Percentiles rank a stretch among this genome's conserved stretches.
phyloP scores from a whole-genome alignment of 2,329 filamentous ascomycete genomes.

The Monosporascus sp. region DNA sequence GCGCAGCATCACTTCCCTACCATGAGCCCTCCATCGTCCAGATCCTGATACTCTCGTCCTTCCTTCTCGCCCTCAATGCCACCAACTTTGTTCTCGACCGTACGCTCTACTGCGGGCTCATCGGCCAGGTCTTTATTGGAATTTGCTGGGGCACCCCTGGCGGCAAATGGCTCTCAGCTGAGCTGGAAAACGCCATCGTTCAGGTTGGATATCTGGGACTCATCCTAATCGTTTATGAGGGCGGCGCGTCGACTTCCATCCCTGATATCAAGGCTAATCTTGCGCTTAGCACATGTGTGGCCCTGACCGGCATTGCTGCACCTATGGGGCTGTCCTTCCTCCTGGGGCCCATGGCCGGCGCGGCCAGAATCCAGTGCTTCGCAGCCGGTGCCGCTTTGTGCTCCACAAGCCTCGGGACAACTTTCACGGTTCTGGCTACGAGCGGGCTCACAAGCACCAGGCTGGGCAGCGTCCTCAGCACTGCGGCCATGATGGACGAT shows the following conservation, averaged over 20 bases:
- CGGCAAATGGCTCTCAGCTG: slow-evolving; percentile 49
- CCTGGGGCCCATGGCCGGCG: slow-evolving; percentile 44
- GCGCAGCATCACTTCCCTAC: slow-evolving; percentile 43
- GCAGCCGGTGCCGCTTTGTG: slow-evolving; percentile 28
- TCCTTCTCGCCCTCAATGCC: slow-evolving; percentile 59
- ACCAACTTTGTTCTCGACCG: slow-evolving; percentile 54
- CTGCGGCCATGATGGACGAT: slow-evolving; percentile 79
- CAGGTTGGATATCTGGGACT: slow-evolving; percentile 69
- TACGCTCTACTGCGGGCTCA: slow-evolving; percentile 62
- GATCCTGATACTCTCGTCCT: slow-evolving; percentile 56
- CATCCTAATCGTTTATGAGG: slow-evolving; percentile 69
- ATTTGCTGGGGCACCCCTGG: slow-evolving; percentile 67
- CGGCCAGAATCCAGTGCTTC: slow-evolving; percentile 52
- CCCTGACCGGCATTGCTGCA: slow-evolving; percentile 57
- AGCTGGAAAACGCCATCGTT: slow-evolving; percentile 51
- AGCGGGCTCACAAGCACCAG: slow-evolving; percentile 39
- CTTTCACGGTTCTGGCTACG: slow-evolving; percentile 49
- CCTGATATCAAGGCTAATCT: slow-evolving; percentile 54
- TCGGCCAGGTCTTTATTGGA: slow-evolving; percentile 68
- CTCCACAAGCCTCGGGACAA: slow-evolving; percentile 34
- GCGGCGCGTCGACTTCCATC: slow-evolving; percentile 54
- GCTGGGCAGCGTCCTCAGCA: slow-evolving; percentile 60
- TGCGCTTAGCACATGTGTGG: slow-evolving; percentile 55
- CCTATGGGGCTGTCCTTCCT: slow-evolving; percentile 65
- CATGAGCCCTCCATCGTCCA: slow-evolving; percentile 57